phyloP scores from a whole-genome alignment of 768 basidiomycete genomes.

The Lentinula sp. region DNA sequence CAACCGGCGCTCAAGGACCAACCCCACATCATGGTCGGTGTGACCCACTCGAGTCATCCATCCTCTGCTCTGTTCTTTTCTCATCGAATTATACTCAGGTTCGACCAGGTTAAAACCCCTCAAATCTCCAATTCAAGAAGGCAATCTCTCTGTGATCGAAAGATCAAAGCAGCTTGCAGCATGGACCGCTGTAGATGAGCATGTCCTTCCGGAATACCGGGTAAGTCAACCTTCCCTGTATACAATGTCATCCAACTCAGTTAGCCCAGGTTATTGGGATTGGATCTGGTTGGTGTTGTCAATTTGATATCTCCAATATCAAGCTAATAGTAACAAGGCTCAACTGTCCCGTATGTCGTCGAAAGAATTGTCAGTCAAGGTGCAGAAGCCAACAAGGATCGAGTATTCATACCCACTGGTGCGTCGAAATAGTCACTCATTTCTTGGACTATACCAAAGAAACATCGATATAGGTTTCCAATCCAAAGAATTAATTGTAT shows the following conservation, averaged over 20 bases:
- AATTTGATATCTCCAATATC: constrained; percentile 3
- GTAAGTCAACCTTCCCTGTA: constrained; percentile 33
- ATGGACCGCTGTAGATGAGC: constrained; percentile 88
- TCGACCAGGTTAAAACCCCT: constrained; percentile 4
- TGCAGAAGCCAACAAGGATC: constrained; percentile 60
- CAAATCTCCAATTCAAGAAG: constrained; percentile 7
- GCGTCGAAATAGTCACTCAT: constrained; percentile 11
- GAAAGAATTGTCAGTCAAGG: constrained; percentile 91
- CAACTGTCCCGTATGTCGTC: constrained; percentile 95
- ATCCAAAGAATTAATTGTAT: constrained; percentile 90
- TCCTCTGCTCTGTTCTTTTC: not conserved
- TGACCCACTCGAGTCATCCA: not conserved
- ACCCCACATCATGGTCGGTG: not conserved
- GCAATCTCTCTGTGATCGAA: constrained; percentile 42
- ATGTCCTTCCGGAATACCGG: constrained; percentile 78
- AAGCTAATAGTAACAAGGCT: constrained; percentile 40
- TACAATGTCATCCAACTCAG: not conserved
- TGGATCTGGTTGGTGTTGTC: constrained; percentile 58
- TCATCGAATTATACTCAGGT: not conserved
- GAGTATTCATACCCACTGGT: constrained; percentile 91
- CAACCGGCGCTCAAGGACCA: not conserved
- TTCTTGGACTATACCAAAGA: not conserved
- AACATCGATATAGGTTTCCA: constrained; percentile 64
- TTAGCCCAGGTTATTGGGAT: constrained; percentile 73
- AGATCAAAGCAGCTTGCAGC: constrained; percentile 87